A percentile compares a stretch with the other conserved stretches of the same genome.
phyloP scores from a whole-genome alignment of 2,329 filamentous ascomycete species.

The Plenodomus biglobosus region DNA sequence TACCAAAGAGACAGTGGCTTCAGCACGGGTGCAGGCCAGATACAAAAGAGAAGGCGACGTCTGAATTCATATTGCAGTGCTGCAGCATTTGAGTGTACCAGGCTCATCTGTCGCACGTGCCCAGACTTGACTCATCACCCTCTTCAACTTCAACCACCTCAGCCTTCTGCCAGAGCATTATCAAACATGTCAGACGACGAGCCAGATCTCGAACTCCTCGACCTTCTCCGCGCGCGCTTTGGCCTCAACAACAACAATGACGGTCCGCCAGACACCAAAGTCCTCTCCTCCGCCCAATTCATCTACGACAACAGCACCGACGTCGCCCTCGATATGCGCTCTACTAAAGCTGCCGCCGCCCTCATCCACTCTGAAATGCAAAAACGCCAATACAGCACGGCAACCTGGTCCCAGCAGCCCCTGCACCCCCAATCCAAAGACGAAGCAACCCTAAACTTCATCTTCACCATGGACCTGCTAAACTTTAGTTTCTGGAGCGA shows the following conservation, averaged over 20 bases:
- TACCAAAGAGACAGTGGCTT: neutral
- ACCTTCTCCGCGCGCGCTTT: constrained; percentile 79
- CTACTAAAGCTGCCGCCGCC: constrained; percentile 79
- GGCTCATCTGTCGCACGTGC: too few relatives aligned
- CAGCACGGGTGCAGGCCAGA: neutral
- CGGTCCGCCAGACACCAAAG: constrained; percentile 71
- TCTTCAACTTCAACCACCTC: neutral
- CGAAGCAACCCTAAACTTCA: constrained; percentile 80
- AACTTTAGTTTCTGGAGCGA: constrained; percentile 99
- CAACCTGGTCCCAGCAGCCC: constrained; percentile 85
- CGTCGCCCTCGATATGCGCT: constrained; percentile 80
- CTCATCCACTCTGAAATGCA: constrained; percentile 81
- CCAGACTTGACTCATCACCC: too few relatives aligned
- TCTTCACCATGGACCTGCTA: constrained; percentile 94
- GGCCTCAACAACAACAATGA: constrained; percentile 58
- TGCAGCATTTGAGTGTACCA: too few relatives aligned
- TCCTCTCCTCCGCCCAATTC: constrained; percentile 79
- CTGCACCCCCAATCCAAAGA: constrained; percentile 84
- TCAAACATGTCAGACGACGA: constrained; percentile 84
- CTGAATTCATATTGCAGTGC: too few relatives aligned
- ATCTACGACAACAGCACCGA: constrained; percentile 93
- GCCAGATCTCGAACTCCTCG: constrained; percentile 82
- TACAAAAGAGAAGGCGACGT: neutral
- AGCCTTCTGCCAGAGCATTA: neutral
- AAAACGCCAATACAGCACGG: constrained; percentile 77